Evolutionary conservation across 2,329 filamentous ascomycete genomes (phyloP), one percentile per base, ranked within the genome.

Genomic region (Monosporascus sp.): DNA sequence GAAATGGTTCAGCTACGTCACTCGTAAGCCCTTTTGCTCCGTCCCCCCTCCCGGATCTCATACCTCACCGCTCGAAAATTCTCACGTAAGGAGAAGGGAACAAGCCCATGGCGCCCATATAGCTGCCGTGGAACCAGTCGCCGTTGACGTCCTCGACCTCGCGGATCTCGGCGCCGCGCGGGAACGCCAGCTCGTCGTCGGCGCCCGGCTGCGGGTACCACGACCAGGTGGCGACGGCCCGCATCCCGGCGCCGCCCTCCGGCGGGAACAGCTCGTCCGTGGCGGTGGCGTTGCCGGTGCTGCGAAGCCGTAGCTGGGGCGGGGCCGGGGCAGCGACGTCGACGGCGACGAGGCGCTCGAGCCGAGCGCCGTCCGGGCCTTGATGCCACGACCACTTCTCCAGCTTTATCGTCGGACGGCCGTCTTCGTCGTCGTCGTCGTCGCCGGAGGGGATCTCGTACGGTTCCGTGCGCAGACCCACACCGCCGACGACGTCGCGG

Each of bases 71-170:
- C 49, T 60, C 60, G 45, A 81, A 57, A 27, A 84, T 65, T 59
- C 74, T 75, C 26, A 91, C 88, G 76, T 93, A 93, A 7, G 83
- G 81, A 7, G 86, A 85, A 5, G 92, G 92, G 66, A 97, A 95
- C 59, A 97, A 63, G 0, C 91, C 92, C 61, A 83, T 85, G 24
- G 73, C 75, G 0, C 91, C 91, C 72, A 91, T 91, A 75, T 96
- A 97, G 27, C 85, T 84, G 0, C 93, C 93, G 73, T 87, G 88
- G 64, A 81, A 91, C 92, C 92, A 97, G 68, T 96, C 91, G 19
- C 87, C 89, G 68, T 96, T 96, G 48, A 95, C 84, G 68, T 94
- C 88, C 67, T 93, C 87, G 38, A 88, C 84, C 73, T 97, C 93
- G 7, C 80, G 79, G 16, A 97, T 81, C 69, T 94, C 89, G 0